phyloP scores from a whole-genome alignment of 2,329 filamentous ascomycete species.

The Trichophyton verrucosum region DNA sequence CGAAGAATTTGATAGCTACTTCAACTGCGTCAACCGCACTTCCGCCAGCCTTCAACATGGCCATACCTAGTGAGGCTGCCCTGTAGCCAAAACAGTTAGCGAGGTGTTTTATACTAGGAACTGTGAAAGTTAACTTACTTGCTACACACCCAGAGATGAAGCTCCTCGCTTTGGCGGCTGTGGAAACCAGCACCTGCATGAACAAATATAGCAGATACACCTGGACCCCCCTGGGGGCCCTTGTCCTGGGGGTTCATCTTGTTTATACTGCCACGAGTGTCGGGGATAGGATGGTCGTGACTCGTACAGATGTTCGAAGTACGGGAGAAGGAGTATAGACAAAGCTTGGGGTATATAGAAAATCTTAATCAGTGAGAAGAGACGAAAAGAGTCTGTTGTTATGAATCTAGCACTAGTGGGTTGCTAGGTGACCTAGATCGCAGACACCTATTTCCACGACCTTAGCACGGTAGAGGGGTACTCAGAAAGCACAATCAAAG shows the following conservation, averaged over 20 bases:
- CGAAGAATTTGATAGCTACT: conserved; percentile 71
- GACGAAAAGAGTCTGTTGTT: not conserved
- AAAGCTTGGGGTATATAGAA: not conserved
- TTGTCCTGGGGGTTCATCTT: not conserved
- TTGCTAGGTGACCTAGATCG: not conserved
- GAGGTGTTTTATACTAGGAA: not conserved
- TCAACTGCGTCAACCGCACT: conserved; percentile 81
- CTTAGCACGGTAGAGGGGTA: not conserved
- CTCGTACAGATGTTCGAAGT: not conserved
- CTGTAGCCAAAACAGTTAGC: conserved; percentile 33
- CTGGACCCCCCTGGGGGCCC: conserved; percentile 24
- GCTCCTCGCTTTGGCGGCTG: conserved; percentile 68
- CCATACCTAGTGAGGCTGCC: conserved; percentile 75
- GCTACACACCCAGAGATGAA: conserved; percentile 75
- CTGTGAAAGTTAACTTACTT: conserved; percentile 49
- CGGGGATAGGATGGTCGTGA: not conserved
- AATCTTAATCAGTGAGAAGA: not conserved
- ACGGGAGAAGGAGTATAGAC: not conserved
- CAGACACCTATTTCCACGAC: not conserved
- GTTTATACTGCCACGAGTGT: not conserved
- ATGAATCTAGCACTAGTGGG: not conserved
- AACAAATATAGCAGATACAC: conserved; percentile 71
- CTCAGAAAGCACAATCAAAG: not conserved
- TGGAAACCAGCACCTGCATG: conserved; percentile 94
- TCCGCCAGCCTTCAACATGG: conserved; percentile 62